Conservation (phyloP, 2,329 filamentous ascomycete species). For the Cytospora schulzeri region DNA sequence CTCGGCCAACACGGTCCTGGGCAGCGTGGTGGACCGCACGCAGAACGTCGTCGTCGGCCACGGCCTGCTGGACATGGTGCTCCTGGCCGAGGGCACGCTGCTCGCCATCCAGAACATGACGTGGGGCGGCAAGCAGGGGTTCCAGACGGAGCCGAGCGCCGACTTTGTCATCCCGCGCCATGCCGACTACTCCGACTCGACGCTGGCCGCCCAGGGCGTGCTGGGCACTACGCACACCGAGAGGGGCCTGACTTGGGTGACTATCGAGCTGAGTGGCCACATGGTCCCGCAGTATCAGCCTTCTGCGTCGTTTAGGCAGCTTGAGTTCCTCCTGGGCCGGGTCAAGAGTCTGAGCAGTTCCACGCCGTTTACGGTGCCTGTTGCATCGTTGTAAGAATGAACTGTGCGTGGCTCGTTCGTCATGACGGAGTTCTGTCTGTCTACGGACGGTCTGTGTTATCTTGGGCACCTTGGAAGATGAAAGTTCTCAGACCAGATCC, state of each 20-base stretch:
- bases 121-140: slow-evolving; percentile 69
- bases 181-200: slow-evolving; percentile 41
- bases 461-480: neutral
- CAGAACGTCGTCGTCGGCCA: slow-evolving; percentile 72
- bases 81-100: slow-evolving; percentile 66
- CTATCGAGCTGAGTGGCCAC: slow-evolving; percentile 66
- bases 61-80: slow-evolving; percentile 66
- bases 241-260: slow-evolving; percentile 72
- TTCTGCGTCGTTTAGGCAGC: slow-evolving; percentile 66
- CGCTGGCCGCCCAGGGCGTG: slow-evolving; percentile 63
- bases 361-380: slow-evolving; percentile 40
- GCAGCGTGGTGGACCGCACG: slow-evolving; percentile 69
- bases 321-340: slow-evolving; percentile 76
- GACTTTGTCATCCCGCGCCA: slow-evolving; percentile 70
- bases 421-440: too few relatives aligned
- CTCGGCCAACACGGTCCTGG: slow-evolving; percentile 44
- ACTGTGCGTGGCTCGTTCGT: neutral
- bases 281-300: slow-evolving; percentile 71
- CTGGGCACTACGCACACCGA: slow-evolving; percentile 73
- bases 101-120: slow-evolving; percentile 77
- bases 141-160: slow-evolving; percentile 58
- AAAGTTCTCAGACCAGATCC: neutral
- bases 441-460: neutral
- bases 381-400: neutral
- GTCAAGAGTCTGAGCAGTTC: slow-evolving; percentile 56